A percentile compares a stretch with the other conserved stretches of the same genome.
Conservation (phyloP, 495 filamentous ascomycete species). For the Tetracladium setigerum region DNA sequence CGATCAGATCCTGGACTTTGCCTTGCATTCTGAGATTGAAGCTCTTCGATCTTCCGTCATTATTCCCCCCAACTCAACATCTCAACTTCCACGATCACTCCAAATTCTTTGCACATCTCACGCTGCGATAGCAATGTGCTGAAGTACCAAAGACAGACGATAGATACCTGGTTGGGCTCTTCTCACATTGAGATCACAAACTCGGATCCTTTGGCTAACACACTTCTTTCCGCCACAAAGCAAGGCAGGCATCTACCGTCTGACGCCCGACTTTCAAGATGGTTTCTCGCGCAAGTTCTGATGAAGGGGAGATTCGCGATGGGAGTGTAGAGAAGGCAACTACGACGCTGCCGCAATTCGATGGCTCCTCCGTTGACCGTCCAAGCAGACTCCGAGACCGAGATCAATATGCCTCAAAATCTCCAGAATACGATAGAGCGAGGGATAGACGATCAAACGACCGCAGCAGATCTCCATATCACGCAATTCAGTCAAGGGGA, state of each 20-base stretch:
- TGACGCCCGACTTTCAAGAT: conserved; percentile 11
- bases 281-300: conserved; percentile 48
- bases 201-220: conserved; percentile 25
- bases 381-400: conserved; percentile 61
- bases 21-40: too few relatives aligned
- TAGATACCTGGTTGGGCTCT: conserved; percentile 41
- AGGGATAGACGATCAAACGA: conserved; percentile 40
- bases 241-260: conserved; percentile 23
- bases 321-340: conserved; percentile 61
- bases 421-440: conserved; percentile 59
- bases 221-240: conserved; percentile 16
- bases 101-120: too few relatives aligned
- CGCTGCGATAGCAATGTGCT: conserved; percentile 16
- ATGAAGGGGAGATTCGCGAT: conserved; percentile 89
- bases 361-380: conserved; percentile 61
- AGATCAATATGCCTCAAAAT: conserved; percentile 61
- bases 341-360: conserved; percentile 36
- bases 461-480: conserved; percentile 34
- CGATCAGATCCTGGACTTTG: too few relatives aligned
- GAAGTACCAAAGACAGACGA: conserved; percentile 18
- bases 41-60: too few relatives aligned
- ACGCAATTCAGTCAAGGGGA: conserved; percentile 40
- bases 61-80: too few relatives aligned
- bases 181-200: conserved; percentile 27
- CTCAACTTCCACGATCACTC: too few relatives aligned